Evolutionary conservation across 73 alveolate genomes (phyloP).

Genomic region (Paramecium caudatum): DNA sequence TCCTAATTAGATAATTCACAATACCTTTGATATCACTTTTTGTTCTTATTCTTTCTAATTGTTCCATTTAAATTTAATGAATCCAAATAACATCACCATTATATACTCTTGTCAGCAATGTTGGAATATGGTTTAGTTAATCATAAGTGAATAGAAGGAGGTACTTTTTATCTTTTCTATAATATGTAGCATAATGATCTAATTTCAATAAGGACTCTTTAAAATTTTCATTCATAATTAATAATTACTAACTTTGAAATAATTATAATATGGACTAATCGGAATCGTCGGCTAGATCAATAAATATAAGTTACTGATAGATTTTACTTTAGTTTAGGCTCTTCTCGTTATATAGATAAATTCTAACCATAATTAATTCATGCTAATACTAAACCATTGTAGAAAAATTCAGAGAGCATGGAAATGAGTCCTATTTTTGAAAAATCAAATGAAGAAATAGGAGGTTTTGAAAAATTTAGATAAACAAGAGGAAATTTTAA

Average conservation of each 20-base stretch:
- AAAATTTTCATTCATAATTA: not conserved
- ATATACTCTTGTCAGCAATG: not conserved
- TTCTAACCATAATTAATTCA: constrained; percentile 23
- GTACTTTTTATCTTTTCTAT: not conserved
- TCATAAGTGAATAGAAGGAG: not conserved
- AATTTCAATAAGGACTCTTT: constrained; percentile 29
- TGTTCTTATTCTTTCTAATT: not conserved
- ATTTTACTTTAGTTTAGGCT: not conserved
- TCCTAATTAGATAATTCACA: no score
- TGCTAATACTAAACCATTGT: not conserved
- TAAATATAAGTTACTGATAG: not conserved
- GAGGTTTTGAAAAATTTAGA: not conserved
- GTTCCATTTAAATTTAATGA: not conserved
- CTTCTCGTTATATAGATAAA: not conserved
- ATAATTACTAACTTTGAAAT: not conserved
- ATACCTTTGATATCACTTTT: constrained; percentile 43
- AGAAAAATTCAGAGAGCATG: not conserved
- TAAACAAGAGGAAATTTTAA: not conserved
- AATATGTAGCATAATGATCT: not conserved
- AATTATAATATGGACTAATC: not conserved
- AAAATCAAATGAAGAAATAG: not conserved
- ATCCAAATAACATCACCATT: not conserved
- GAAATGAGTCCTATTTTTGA: not conserved
- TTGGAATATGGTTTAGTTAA: not conserved
- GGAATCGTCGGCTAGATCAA: constrained; percentile 22